Percentiles rank a stretch among this genome's conserved stretches.
These are phyloP conservation scores for Euphorbia pulcherrima DNA, from an alignment of 345 rosid species.

Conservation along the genomic window DNA sequence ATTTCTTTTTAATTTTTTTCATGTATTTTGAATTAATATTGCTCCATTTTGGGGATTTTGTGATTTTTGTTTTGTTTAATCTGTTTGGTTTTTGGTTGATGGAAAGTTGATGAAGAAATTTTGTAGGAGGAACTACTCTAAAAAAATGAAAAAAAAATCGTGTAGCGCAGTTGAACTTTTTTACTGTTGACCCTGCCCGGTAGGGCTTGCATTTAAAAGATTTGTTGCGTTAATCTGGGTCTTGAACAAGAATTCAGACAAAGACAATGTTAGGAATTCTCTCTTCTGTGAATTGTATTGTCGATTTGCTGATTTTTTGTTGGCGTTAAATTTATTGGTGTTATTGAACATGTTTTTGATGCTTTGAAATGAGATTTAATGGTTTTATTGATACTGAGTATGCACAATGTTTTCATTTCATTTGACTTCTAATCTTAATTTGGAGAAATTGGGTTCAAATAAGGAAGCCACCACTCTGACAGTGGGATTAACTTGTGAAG, in stretches of 20 bases:
- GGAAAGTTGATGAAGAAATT: constrained; percentile 4
- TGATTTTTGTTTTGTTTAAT: neutral
- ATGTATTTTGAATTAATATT: neutral
- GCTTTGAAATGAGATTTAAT: too few species aligned
- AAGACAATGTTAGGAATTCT: neutral
- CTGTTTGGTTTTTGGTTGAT: constrained; percentile 7
- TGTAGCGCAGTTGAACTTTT: neutral
- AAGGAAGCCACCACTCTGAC: constrained; percentile 9
- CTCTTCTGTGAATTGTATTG: neutral
- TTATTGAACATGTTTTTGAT: neutral
- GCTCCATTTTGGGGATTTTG: neutral
- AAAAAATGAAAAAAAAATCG: neutral
- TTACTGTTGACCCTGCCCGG: neutral
- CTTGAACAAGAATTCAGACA: neutral
- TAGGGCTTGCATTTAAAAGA: too few species aligned
- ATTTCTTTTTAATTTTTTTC: neutral
- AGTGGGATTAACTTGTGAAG: constrained; percentile 20
- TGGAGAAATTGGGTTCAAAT: neutral
- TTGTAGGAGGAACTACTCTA: neutral
- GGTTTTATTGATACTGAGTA: too few species aligned
- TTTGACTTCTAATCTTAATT: neutral
- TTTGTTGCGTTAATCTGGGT: neutral
- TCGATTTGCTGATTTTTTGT: neutral
- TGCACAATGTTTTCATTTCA: neutral
- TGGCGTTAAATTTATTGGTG: neutral